Base-by-base conservation (phyloP, 805 yeast genomes). In the Yarrowia sp. region DNA sequence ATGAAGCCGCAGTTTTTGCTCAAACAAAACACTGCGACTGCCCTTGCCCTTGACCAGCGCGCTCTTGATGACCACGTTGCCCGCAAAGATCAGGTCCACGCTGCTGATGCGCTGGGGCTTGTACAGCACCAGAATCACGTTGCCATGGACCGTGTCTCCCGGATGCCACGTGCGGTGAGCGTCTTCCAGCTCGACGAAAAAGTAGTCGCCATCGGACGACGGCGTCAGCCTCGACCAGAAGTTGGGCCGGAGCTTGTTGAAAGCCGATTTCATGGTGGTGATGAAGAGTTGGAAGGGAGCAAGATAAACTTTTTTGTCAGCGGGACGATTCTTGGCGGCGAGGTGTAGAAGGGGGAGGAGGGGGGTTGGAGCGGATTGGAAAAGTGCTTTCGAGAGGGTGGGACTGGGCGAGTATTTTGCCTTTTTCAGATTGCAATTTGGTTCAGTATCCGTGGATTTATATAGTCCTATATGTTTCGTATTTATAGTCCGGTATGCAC, bases 91-190 rank as follows among this genome's bases (percentile, higher is more conserved):
- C 36, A 75, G 71, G 7, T 62, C 59, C 19, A 76, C 48, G 65
- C 61, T 41, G 32, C 69, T 51, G 11, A 72, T 68, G 19, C 67
- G 62, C 30, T 66, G 67, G 2, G 72, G 70, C 64, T 69, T 70
- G n/a, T 70, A 67, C 24, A 74, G 61, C 32, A 70, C 71, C 41
- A 76, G 66, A 26, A 76, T 72, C 32, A 74, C 76, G 33, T 66
- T 67, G 49, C 79, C 79, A 3, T 38, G 67, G 24, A 74, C 70
- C 17, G 81, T 82, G 62, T 90, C 96, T 16, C 93, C 95, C 0
- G 97, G 96, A n/a, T 79, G 77, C 84, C 88, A 90, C 4, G 82
- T 77, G 68, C 83, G 83, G 73, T 90, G 96, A 0, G 96, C 92
- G 64, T 87, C 86, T 67, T 86, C 88, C 51, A 91, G 78, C 49